phyloP scores from a whole-genome alignment of 305 asterid genomes.

The Rubia balearica region DNA sequence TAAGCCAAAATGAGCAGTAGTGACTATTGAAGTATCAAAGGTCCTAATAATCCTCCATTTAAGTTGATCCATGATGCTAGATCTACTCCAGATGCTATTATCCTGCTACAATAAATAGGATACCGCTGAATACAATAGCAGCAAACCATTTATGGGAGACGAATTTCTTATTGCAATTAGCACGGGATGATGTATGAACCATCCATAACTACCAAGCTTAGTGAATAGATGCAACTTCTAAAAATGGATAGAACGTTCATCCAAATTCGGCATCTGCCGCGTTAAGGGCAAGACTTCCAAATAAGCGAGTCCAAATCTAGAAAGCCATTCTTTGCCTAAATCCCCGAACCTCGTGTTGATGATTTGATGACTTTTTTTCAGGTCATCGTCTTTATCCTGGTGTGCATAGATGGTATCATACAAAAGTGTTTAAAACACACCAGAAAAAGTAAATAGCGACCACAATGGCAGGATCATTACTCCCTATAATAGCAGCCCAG shows the following conservation, averaged over 20 bases:
- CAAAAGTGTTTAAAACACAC: slow-evolving; percentile 27
- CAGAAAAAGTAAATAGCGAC: slow-evolving; percentile 22
- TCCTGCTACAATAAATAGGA: slow-evolving; percentile 32
- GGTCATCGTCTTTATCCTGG: slow-evolving; percentile 90
- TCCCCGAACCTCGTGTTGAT: slow-evolving; percentile 89
- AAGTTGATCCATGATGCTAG: no score
- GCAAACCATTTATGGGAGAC: slow-evolving; percentile 98
- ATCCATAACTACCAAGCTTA: slow-evolving; percentile 81
- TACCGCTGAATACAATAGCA: slow-evolving; percentile 64
- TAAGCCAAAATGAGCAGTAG: not conserved
- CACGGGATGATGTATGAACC: slow-evolving; percentile 63
- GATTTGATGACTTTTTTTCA: slow-evolving; percentile 86
- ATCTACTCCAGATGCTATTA: not conserved
- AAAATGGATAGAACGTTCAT: slow-evolving; percentile 63
- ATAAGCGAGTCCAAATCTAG: slow-evolving; percentile 78
- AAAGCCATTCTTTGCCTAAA: slow-evolving; percentile 76
- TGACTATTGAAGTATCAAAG: no score
- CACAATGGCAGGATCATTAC: slow-evolving; percentile 21
- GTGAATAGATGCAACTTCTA: slow-evolving; percentile 61
- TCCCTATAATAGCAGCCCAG: slow-evolving; percentile 27
- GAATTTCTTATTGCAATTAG: slow-evolving; percentile 82
- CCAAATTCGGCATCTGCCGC: slow-evolving; percentile 73
- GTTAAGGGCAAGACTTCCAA: slow-evolving; percentile 66
- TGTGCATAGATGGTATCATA: slow-evolving; percentile 33
- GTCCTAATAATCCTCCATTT: not conserved